phyloP scores from a whole-genome alignment of 2,329 filamentous ascomycete species.

The Colletotrichum orbiculare region DNA sequence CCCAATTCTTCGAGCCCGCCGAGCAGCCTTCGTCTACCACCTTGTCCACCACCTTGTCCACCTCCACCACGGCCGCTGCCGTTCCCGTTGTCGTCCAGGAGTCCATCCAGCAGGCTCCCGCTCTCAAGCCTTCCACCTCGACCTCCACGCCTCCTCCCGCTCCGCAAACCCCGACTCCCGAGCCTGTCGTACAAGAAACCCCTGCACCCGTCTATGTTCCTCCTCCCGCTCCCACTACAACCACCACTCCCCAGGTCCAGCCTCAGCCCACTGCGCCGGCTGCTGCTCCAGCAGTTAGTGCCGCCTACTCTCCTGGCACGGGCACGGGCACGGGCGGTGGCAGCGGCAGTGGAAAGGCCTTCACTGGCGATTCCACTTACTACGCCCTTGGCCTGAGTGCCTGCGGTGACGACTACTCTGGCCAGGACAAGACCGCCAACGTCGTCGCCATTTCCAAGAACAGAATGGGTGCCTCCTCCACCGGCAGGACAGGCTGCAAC shows the following conservation, averaged over 20 bases:
- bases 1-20: constrained; percentile 46
- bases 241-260: constrained; percentile 32
- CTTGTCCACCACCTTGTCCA: constrained; percentile 25
- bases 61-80: constrained; percentile 18
- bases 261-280: constrained; percentile 31
- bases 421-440: constrained; percentile 63
- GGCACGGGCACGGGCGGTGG: constrained; percentile 20
- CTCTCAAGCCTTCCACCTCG: constrained; percentile 31
- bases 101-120: constrained; percentile 23
- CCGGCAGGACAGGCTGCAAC: constrained; percentile 77
- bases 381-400: constrained; percentile 76
- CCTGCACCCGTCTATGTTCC: constrained; percentile 24
- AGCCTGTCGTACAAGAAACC: constrained; percentile 30
- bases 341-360: constrained; percentile 45
- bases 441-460: constrained; percentile 76
- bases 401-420: constrained; percentile 73
- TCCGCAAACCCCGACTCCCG: constrained; percentile 40
- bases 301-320: no score
- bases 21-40: constrained; percentile 26
- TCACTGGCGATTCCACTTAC: constrained; percentile 77
- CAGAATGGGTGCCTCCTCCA: constrained; percentile 73
- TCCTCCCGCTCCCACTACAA: constrained; percentile 14
- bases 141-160: constrained; percentile 15
- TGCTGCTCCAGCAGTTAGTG: background rate
- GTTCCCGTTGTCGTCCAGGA: constrained; percentile 10